Base-by-base conservation (phyloP, 1,284 basidiomycete species). In the Schizophyllum commune region DNA sequence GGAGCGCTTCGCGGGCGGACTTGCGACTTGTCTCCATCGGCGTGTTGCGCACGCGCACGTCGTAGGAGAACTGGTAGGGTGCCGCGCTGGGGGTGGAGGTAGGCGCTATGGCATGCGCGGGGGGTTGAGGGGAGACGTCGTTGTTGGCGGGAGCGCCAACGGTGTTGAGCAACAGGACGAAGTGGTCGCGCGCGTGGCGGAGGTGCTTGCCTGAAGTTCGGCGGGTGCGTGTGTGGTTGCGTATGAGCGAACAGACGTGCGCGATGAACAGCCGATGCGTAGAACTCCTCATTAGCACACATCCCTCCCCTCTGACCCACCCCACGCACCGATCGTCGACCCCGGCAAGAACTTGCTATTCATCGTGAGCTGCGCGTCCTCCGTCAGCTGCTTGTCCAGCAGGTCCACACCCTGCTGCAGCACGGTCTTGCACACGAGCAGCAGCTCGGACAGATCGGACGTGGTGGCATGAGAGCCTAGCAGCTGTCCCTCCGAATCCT, bases 101-200 rank as follows among this genome's bases (percentile, higher is more conserved):
- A 27, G 27, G 27, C 27, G 27, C 27, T 3, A 27, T 2, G 27
- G 27, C 27, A 5, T 27, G 27, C 27, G 27, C 27, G 5, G 27
- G 27, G 27, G 27, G 27, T 27, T 32, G 21, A 6, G n/a, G 32
- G n/a, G 33, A 65, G 32, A 94, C 70, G 56, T 80, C 71, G 64
- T 79, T 76, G 51, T 88, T 85, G 6, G 78, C 69, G 21, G 78
- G 73, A 9, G 75, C 74, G n/a, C 75, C 68, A 55, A 85, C 72
- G 58, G 79, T 82, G 56, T 87, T 81, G 55, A 84, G 68, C 5
- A 92, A 78, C 33, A 92, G 78, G 57, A 80, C 75, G 70, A 88
- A 92, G 69, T 92, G 91, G 68, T 92, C 91, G 61, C 86, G 80
- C 32, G 89, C 89, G 77, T 92, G 91, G 56, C 91, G 83, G 51